Conservation (phyloP, 139 green algal genomes). For the Chlamydomonas applanata region DNA sequence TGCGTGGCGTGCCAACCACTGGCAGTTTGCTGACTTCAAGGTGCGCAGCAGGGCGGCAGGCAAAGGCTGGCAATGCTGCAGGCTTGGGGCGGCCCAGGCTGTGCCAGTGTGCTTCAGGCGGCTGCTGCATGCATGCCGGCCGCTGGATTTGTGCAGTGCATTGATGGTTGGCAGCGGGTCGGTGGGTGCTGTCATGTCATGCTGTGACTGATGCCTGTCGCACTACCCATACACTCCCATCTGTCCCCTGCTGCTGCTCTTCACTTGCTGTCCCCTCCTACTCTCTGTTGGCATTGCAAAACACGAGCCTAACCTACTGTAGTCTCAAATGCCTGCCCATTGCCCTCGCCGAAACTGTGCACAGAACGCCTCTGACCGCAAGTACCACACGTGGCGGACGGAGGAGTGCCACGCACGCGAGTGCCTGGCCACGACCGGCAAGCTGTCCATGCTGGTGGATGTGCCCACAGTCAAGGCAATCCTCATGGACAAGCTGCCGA, state of each 20-base stretch:
- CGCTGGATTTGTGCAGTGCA: not conserved
- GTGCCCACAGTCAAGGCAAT: constrained; percentile 47
- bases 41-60: constrained; percentile 17
- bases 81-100: too few species aligned
- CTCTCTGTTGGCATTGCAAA: not conserved
- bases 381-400: constrained; percentile 64
- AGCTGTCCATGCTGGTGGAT: constrained; percentile 64
- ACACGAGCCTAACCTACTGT: not conserved
- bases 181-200: not conserved
- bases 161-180: not conserved
- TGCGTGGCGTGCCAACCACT: constrained; percentile 60
- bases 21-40: constrained; percentile 26
- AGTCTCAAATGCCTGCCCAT: not conserved
- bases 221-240: not conserved
- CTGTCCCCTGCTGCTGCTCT: too few species aligned
- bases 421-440: constrained; percentile 55
- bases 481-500: constrained; percentile 53
- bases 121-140: not conserved
- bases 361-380: constrained; percentile 26
- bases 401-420: constrained; percentile 65
- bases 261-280: not conserved
- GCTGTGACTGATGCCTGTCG: not conserved
- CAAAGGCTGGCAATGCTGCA: not conserved
- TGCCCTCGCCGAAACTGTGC: constrained; percentile 11
- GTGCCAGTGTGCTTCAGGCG: too few species aligned